These are phyloP conservation scores for Blastobotrys arbuscula DNA, from an alignment of 1,139 yeast genomes.

Conservation along the genomic window DNA sequence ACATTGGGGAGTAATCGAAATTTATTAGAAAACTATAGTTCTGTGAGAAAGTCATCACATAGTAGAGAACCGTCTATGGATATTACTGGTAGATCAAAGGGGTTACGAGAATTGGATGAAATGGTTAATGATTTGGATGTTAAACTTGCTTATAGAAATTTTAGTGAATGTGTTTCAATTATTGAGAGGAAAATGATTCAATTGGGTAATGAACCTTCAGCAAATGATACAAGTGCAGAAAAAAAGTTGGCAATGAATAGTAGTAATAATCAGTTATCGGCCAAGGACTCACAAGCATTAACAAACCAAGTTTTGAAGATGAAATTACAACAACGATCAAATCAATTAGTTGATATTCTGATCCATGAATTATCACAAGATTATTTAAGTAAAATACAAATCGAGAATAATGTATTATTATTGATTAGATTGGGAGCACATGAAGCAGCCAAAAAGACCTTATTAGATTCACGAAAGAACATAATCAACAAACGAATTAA, in stretches of 20 bases:
- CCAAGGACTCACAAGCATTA: conserved; percentile 8
- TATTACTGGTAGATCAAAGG: conserved; percentile 14
- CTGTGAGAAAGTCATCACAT: conserved; percentile 11
- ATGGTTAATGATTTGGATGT: conserved; percentile 63
- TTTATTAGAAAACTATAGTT: conserved; percentile 12
- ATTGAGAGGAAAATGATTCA: conserved; percentile 32
- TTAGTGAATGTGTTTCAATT: conserved; percentile 49
- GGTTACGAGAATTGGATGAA: conserved; percentile 53
- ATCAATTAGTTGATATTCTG: conserved; percentile 27
- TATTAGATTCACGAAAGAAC: conserved; percentile 43
- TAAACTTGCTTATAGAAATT: conserved; percentile 56
- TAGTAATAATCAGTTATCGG: conserved; percentile 15
- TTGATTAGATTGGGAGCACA: conserved; percentile 41
- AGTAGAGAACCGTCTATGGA: conserved; percentile 14
- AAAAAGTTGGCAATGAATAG: conserved; percentile 14
- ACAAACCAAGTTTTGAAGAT: conserved; percentile 13
- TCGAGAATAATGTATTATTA: conserved; percentile 34
- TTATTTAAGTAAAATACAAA: conserved; percentile 30
- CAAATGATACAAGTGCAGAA: conserved; percentile 14
- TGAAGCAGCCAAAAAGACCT: conserved; percentile 44
- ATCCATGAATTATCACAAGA: conserved; percentile 34
- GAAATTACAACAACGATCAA: conserved; percentile 30
- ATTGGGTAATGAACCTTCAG: conserved; percentile 5
- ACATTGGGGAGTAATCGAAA: conserved; percentile 11
- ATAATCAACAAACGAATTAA: conserved; percentile 43